A percentile compares a stretch with the other conserved stretches of the same genome.
Conservation (phyloP, 2,329 filamentous ascomycete genomes). For the Epichloe festucae region DNA sequence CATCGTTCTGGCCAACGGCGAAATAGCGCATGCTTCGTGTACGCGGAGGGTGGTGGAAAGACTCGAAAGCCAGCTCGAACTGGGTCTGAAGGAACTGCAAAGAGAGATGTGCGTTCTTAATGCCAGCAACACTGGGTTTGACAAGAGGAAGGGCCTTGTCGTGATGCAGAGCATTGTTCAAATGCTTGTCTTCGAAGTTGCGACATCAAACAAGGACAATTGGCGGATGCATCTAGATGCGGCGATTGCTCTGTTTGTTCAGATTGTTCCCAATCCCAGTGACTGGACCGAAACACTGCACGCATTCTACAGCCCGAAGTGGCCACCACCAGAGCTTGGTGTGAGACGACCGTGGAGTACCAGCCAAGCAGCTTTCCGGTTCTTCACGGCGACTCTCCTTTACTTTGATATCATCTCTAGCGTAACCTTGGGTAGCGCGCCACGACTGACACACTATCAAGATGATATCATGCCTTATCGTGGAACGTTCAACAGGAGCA, state of each 20-base stretch:
- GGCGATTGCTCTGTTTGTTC: constrained; percentile 34
- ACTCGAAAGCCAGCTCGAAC: constrained; percentile 31
- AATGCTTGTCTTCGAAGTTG: constrained; percentile 39
- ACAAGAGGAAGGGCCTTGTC: constrained; percentile 21
- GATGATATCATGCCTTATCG: constrained; percentile 23
- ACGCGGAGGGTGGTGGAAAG: constrained; percentile 23
- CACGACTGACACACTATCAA: constrained; percentile 30
- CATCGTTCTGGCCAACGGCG: constrained; percentile 25
- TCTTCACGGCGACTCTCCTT: constrained; percentile 32
- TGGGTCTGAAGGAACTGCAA: constrained; percentile 31
- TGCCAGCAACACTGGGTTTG: constrained; percentile 15
- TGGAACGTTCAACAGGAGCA: constrained; percentile 7
- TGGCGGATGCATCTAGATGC: constrained; percentile 38
- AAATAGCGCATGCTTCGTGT: constrained; percentile 21
- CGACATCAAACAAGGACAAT: constrained; percentile 30
- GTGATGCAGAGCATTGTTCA: constrained; percentile 40
- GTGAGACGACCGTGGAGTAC: constrained; percentile 27
- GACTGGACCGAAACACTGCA: constrained; percentile 24
- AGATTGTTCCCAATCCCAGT: constrained; percentile 26
- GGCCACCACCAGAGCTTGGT: constrained; percentile 22
- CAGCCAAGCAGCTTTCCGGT: constrained; percentile 33
- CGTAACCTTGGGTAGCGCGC: constrained; percentile 29
- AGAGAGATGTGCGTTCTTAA: constrained; percentile 27
- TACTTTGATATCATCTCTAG: constrained; percentile 38
- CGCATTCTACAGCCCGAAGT: constrained; percentile 17